phyloP scores from a whole-genome alignment of 805 yeast genomes.

The Candida bentonensis region DNA sequence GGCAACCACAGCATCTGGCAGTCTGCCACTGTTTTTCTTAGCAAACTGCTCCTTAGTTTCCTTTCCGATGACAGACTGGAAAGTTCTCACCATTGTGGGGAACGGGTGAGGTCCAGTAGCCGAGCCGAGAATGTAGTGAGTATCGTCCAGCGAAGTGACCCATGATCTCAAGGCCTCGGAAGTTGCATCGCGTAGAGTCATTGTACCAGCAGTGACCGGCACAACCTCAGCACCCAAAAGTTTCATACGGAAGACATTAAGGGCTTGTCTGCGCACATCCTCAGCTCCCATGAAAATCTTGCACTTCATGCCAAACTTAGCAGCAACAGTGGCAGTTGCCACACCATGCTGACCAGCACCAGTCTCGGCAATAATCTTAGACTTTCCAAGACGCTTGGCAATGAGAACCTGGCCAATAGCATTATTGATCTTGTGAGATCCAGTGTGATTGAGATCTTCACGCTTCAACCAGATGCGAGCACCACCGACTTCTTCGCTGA shows the following conservation, averaged over 20 bases:
- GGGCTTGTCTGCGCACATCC: slow-evolving; percentile 96
- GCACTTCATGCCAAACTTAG: slow-evolving; percentile 72
- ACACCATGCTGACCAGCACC: slow-evolving; percentile 42
- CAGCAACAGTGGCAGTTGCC: slow-evolving; percentile 37
- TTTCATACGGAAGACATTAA: slow-evolving; percentile 94
- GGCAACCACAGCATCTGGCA: slow-evolving; percentile 92
- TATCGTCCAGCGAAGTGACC: slow-evolving; percentile 75
- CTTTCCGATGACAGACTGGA: slow-evolving; percentile 92
- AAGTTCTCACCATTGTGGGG: slow-evolving; percentile 94
- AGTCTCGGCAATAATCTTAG: slow-evolving; percentile 32
- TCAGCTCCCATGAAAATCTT: slow-evolving; percentile 98
- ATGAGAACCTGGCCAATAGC: slow-evolving; percentile 32
- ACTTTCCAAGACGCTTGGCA: slow-evolving; percentile 32
- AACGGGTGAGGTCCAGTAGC: slow-evolving; percentile 99
- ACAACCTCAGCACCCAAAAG: slow-evolving; percentile 92
- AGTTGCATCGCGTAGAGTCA: slow-evolving; percentile 94
- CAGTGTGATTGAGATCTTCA: slow-evolving; percentile 58
- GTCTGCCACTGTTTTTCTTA: slow-evolving; percentile 54
- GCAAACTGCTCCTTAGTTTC: slow-evolving; percentile 89
- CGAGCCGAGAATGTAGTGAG: slow-evolving; percentile 94
- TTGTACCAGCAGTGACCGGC: slow-evolving; percentile 87
- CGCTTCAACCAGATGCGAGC: slow-evolving; percentile 95
- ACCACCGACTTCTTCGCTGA: slow-evolving; percentile 85
- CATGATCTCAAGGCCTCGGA: slow-evolving; percentile 92
- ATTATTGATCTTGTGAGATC: slow-evolving; percentile 34